Percentiles rank a stretch among this genome's conserved stretches.
Evolutionary conservation across 345 rosid genomes (phyloP).

Genomic region (Orychophragmus violaceus): DNA sequence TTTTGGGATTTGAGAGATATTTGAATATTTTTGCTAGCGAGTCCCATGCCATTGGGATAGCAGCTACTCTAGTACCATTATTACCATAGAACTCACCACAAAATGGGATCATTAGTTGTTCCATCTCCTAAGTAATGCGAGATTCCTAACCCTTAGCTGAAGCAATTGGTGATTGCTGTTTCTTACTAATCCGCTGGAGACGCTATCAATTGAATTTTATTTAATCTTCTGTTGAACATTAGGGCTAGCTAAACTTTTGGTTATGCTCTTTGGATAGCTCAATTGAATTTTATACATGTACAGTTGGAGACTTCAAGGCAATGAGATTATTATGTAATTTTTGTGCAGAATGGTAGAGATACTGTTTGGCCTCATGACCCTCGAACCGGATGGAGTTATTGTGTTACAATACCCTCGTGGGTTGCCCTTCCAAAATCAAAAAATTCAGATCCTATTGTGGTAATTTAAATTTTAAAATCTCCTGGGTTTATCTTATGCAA

Average conservation of each 20-base stretch:
- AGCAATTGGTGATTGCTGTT: not conserved
- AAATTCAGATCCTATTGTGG: constrained; percentile 98
- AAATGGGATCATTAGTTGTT: not conserved
- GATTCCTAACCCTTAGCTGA: not conserved
- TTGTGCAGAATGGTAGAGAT: constrained; percentile 76
- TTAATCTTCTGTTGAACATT: too few species aligned
- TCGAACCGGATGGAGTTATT: constrained; percentile 93
- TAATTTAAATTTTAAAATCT: constrained; percentile 37
- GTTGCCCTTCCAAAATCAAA: constrained; percentile 76
- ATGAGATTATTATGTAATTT: not conserved
- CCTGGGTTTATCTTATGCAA: constrained; percentile 22
- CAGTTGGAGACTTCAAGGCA: not conserved
- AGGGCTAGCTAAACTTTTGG: not conserved
- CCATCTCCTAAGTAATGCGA: not conserved
- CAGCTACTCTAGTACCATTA: not conserved
- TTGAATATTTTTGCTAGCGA: not conserved
- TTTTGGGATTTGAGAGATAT: not conserved
- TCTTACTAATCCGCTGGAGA: not conserved
- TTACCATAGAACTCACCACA: not conserved
- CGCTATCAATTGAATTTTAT: not conserved
- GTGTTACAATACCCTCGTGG: constrained; percentile 88
- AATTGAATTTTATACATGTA: not conserved
- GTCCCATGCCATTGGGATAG: not conserved
- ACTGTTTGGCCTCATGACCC: constrained; percentile 95
- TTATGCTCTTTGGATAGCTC: not conserved